Evolutionary conservation across 2,329 filamentous ascomycete genomes (phyloP).

Genomic region (Fusarium sarcochroum): DNA sequence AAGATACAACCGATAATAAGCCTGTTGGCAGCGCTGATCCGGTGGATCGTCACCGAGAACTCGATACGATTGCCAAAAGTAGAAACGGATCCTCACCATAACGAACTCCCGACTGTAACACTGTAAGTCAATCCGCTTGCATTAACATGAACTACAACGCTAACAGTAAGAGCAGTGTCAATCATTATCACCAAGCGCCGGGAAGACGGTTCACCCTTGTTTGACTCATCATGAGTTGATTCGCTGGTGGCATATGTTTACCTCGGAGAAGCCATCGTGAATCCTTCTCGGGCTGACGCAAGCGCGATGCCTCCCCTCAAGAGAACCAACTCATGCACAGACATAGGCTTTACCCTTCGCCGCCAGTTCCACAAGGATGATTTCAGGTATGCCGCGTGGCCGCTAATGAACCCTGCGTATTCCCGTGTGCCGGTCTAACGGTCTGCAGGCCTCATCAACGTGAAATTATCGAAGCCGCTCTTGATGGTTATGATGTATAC

Average conservation of each 20-base stretch:
- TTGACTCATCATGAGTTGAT: slow-evolving; percentile 21
- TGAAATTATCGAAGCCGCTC: slow-evolving; percentile 86
- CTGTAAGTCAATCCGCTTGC: slow-evolving; percentile 30
- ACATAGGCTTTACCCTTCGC: slow-evolving; percentile 81
- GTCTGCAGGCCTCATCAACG: slow-evolving; percentile 82
- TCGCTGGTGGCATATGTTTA: not conserved
- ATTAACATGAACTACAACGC: slow-evolving; percentile 18
- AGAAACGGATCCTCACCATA: slow-evolving; percentile 35
- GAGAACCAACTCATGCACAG: slow-evolving; percentile 66
- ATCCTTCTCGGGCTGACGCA: slow-evolving; percentile 28
- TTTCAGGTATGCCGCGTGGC: slow-evolving; percentile 71
- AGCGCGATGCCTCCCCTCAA: slow-evolving; percentile 59
- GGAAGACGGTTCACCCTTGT: slow-evolving; percentile 11
- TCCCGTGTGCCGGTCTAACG: slow-evolving; percentile 3
- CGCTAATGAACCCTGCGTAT: not conserved
- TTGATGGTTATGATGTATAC: slow-evolving; percentile 91
- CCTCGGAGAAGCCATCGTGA: slow-evolving; percentile 9
- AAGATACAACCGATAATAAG: slow-evolving; percentile 7
- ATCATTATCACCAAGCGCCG: slow-evolving; percentile 19
- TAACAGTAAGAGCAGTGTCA: slow-evolving; percentile 29
- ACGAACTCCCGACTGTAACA: slow-evolving; percentile 22
- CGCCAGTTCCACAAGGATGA: slow-evolving; percentile 79
- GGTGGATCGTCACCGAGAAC: slow-evolving; percentile 19
- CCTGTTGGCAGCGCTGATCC: slow-evolving; percentile 22
- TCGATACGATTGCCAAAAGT: slow-evolving; percentile 28